phyloP scores from a whole-genome alignment of 306 rosid species.

The Rosa lucieae region DNA sequence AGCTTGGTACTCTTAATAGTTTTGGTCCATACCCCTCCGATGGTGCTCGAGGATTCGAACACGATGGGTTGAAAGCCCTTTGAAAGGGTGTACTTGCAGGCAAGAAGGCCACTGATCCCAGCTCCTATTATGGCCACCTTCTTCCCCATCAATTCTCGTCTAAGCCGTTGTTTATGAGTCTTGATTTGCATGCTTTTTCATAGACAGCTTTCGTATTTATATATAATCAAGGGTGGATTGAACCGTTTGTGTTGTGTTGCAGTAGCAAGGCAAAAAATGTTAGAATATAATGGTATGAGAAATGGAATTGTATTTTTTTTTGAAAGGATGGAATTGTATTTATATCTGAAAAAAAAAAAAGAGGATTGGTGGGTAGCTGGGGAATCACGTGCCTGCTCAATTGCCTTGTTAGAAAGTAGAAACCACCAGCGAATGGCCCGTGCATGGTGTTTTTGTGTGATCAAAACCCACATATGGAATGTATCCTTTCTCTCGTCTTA shows the following conservation, averaged over 20 bases:
- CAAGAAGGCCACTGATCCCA: constrained; percentile 66
- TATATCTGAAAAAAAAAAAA: background rate
- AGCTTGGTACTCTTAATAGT: constrained; percentile 50
- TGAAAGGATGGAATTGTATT: too few species aligned
- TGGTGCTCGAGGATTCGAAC: constrained; percentile 42
- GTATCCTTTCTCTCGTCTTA: background rate
- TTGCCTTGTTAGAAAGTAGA: background rate
- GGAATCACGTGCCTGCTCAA: background rate
- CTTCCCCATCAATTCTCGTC: constrained; percentile 11
- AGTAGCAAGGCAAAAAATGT: background rate
- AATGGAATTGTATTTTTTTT: background rate
- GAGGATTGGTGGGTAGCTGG: background rate
- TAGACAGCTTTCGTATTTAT: too few species aligned
- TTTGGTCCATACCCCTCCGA: constrained; percentile 64
- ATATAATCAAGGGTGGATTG: background rate
- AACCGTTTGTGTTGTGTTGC: background rate
- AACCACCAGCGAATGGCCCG: background rate
- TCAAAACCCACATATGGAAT: background rate
- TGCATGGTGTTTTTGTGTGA: background rate
- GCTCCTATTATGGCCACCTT: constrained; percentile 54
- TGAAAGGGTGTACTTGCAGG: constrained; percentile 51
- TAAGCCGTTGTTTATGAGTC: too few species aligned
- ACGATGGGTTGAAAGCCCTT: constrained; percentile 55
- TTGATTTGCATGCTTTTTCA: too few species aligned
- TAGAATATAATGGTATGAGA: background rate